Evolutionary conservation across 2,329 filamentous ascomycete species (phyloP), one percentile per base, ranked within the genome.

Genomic region (Chaetomium olivaceum): DNA sequence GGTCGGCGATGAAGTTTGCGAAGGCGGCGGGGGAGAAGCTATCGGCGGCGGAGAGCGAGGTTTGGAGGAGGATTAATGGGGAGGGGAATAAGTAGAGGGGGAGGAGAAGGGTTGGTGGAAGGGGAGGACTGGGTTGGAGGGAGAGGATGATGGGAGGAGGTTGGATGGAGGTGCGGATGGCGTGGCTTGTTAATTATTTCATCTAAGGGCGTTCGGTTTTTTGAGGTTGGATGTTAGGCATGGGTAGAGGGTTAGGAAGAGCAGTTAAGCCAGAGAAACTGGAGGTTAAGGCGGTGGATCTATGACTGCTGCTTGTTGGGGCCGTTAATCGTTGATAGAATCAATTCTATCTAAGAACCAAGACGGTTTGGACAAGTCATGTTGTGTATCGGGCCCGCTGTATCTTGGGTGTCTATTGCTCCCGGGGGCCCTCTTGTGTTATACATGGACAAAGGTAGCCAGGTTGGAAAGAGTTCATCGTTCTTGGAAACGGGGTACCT

Each of bases 21-120:
- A 77, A 80, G 66, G 81, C 80, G 39, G 86, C 86, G 7, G 86
- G 86, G 59, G 82, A 83, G 67, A 85, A 82, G 73, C 75, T 89
- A 31, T 83, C 81, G 9, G 83, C 82, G 16, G 85, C 85, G 16
- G 87, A 89, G 78, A 79, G 78, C 59, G 85, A 88, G 75, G 82
- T 89, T 27, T 89, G 87, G 87, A 83, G 82, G 76, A 83, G 81
- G 73, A 85, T 89, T 73, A 88, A 86, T 76, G 87, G 85, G 76
- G 79, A 83, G 55, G 33, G 31, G 43, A 25, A 21, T 25, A 36
- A n/a, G 25, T 50, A 31, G 23, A 4, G 16, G n/a, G 46, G n/a
- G 2, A 23, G 23, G 16, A 8, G 27, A 27, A 21, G 52, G 19
- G 16, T 12, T 55, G 5, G 6, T 39, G 52, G 33, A 21, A 31